phyloP scores from a whole-genome alignment of 1,284 basidiomycete species.

The Rhodotorula sp. region DNA sequence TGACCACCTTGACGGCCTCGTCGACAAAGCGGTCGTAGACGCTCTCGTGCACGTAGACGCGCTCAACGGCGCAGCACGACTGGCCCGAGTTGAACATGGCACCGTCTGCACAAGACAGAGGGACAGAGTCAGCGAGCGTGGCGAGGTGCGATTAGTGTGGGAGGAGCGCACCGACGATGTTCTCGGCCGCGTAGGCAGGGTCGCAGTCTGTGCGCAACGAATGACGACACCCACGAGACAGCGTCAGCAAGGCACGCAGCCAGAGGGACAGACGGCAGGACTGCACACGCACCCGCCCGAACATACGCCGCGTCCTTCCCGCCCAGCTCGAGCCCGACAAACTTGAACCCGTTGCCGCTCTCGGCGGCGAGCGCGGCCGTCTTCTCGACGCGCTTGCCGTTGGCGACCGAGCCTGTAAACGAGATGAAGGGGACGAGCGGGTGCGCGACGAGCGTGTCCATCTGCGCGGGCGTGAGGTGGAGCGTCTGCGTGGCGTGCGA shows the following conservation, averaged over 20 bases:
- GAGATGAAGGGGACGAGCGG: conserved; percentile 65
- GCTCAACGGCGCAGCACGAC: conserved; percentile 82
- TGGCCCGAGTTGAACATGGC: conserved; percentile 96
- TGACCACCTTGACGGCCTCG: conserved; percentile 71
- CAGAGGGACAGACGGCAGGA: no score
- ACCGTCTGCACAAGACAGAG: conserved; percentile 61
- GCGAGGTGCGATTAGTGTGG: not conserved
- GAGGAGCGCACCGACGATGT: conserved; percentile 63
- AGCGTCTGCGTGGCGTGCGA: conserved; percentile 48
- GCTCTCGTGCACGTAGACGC: conserved; percentile 87
- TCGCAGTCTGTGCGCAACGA: conserved; percentile 64
- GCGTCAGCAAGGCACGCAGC: not conserved
- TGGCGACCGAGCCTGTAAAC: conserved; percentile 81
- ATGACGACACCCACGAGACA: not conserved
- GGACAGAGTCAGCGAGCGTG: not conserved
- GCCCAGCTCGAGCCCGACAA: conserved; percentile 71
- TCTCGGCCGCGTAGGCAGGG: conserved; percentile 74
- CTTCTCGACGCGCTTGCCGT: conserved; percentile 52
- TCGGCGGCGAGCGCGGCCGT: conserved; percentile 52
- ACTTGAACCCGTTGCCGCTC: conserved; percentile 65
- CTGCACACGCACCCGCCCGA: conserved; percentile 53
- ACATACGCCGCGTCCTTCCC: conserved; percentile 97
- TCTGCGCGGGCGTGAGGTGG: conserved; percentile 71
- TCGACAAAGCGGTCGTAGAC: conserved; percentile 78
- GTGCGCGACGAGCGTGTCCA: conserved; percentile 66